A percentile compares a stretch with the other conserved stretches of the same genome.
Evolutionary conservation across 2,329 filamentous ascomycete species (phyloP).

Genomic region (Fusarium aywerte): DNA sequence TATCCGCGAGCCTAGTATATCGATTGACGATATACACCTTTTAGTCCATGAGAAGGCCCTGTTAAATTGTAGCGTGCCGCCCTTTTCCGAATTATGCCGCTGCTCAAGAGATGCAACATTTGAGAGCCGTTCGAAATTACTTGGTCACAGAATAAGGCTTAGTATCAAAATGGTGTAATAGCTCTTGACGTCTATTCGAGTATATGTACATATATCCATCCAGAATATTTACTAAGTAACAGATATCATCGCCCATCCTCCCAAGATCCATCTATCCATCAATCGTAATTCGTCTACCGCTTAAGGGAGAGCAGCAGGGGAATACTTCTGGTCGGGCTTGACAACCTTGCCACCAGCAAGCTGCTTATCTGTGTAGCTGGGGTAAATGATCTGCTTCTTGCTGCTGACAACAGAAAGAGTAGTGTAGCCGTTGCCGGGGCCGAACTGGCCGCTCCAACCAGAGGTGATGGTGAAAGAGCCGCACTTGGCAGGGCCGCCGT

Average conservation of each 20-base stretch:
- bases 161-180: background rate
- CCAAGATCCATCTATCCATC: background rate
- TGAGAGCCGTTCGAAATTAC: too few relatives aligned
- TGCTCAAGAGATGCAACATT: too few relatives aligned
- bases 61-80: too few relatives aligned
- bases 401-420: constrained; percentile 59
- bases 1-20: too few relatives aligned
- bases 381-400: constrained; percentile 59
- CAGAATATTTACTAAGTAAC: background rate
- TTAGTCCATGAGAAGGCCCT: too few relatives aligned
- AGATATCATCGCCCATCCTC: background rate
- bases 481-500: constrained; percentile 56
- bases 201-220: constrained; percentile 2
- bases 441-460: constrained; percentile 67
- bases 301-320: constrained; percentile 45
- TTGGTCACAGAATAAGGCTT: background rate
- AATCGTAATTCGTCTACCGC: background rate
- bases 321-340: constrained; percentile 60
- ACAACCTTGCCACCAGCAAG: constrained; percentile 57
- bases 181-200: background rate
- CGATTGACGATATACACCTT: too few relatives aligned
- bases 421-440: constrained; percentile 62
- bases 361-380: constrained; percentile 63
- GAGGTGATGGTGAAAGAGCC: constrained; percentile 62
- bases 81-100: too few relatives aligned